Conservation (phyloP, 306 rosid genomes). For the Castanospermum australe region DNA sequence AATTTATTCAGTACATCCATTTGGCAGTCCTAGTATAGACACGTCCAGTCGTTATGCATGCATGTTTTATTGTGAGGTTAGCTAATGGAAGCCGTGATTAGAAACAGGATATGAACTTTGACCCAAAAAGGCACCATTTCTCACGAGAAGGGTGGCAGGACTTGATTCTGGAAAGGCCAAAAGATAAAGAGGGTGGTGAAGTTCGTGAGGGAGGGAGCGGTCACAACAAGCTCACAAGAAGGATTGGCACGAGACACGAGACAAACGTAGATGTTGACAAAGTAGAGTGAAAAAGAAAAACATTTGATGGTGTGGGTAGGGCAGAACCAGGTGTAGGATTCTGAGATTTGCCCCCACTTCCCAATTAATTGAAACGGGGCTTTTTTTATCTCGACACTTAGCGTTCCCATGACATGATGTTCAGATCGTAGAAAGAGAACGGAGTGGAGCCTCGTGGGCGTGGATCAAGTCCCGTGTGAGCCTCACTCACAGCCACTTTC, state of each 20-base stretch:
- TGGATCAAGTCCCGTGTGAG: constrained; percentile 44
- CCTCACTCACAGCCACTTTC: constrained; percentile 36
- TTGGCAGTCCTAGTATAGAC: no score
- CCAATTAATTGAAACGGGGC: no score
- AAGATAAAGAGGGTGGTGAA: constrained; percentile 17
- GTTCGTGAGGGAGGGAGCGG: constrained; percentile 23
- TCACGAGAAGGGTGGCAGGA: constrained; percentile 25
- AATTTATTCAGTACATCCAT: no score
- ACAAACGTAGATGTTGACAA: constrained; percentile 22
- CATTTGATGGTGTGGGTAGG: background rate
- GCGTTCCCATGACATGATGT: background rate
- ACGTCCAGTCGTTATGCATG: no score
- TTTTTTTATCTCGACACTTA: background rate
- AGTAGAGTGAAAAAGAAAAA: background rate
- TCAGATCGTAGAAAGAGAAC: constrained; percentile 28
- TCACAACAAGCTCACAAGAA: no score
- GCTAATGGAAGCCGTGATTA: constrained; percentile 10
- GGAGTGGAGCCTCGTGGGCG: constrained; percentile 13
- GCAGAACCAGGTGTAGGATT: background rate
- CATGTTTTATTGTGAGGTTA: background rate
- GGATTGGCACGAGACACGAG: constrained; percentile 25
- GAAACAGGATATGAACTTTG: background rate
- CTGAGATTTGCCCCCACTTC: background rate
- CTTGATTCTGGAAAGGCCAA: background rate
- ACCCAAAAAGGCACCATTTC: background rate